Evolutionary conservation across 2,329 filamentous ascomycete species (phyloP).

Genomic region (Zymoseptoria brevis): DNA sequence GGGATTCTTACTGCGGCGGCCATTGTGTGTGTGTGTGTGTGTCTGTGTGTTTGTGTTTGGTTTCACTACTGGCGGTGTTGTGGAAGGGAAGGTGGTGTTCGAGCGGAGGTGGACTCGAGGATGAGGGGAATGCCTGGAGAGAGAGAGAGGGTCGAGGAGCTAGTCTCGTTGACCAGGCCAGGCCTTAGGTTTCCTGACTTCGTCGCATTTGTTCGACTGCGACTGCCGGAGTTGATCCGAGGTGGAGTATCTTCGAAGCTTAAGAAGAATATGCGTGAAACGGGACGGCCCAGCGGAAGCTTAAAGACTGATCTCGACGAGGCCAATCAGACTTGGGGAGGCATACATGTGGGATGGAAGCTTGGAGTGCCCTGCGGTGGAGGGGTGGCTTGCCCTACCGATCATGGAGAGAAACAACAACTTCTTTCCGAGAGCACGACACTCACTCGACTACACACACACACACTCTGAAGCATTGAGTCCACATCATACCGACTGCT

Average conservation of each 20-base stretch:
- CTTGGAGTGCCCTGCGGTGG: neutral
- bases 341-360: neutral
- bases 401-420: neutral
- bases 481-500: neutral
- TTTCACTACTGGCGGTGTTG: neutral
- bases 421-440: neutral
- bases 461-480: neutral
- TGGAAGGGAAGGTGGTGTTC: neutral
- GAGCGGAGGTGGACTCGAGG: neutral
- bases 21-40: conserved; percentile 4
- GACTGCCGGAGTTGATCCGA: neutral
- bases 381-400: too few species aligned
- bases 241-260: neutral
- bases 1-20: conserved; percentile 8
- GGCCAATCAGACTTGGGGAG: neutral
- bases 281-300: too few species aligned
- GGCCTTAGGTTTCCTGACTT: neutral
- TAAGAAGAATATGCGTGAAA: neutral
- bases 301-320: neutral
- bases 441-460: neutral
- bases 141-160: too few species aligned
- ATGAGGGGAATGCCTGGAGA: neutral
- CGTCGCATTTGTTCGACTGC: neutral
- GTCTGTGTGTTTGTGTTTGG: neutral
- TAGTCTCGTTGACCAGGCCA: too few species aligned